Percentiles rank a stretch among this genome's conserved stretches.
Conservation (phyloP, 2,329 filamentous ascomycete genomes). For the Epichloe glyceriae region DNA sequence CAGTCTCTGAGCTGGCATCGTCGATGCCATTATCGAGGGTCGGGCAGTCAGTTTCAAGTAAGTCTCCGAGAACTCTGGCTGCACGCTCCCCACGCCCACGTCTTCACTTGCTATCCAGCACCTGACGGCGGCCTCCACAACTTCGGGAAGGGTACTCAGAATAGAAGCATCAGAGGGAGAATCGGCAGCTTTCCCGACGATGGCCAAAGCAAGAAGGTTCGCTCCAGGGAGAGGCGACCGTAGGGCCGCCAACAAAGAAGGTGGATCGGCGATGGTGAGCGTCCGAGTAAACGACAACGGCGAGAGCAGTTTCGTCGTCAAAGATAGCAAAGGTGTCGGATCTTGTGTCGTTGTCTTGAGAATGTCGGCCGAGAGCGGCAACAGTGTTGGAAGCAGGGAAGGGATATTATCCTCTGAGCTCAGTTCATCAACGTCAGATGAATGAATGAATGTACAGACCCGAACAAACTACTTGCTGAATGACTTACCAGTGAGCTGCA, state of each 20-base stretch:
- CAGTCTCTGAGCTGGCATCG: background rate
- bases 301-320: conserved; percentile 42
- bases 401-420: conserved; percentile 36
- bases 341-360: conserved; percentile 38
- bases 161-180: conserved; percentile 35
- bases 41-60: conserved; percentile 43
- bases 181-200: conserved; percentile 41
- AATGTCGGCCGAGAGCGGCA: conserved; percentile 40
- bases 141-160: conserved; percentile 33
- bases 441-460: background rate
- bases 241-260: conserved; percentile 38
- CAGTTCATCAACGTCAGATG: background rate
- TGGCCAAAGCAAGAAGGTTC: conserved; percentile 42
- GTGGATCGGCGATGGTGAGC: conserved; percentile 37
- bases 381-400: conserved; percentile 36
- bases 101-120: conserved; percentile 41
- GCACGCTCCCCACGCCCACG: conserved; percentile 43
- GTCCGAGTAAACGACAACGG: conserved; percentile 39
- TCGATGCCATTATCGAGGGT: conserved; percentile 12
- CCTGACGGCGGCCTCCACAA: conserved; percentile 35
- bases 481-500: conserved; percentile 40
- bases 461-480: background rate
- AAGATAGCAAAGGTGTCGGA: conserved; percentile 35
- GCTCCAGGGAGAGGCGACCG: conserved; percentile 40
- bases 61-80: conserved; percentile 34